Base-by-base conservation (phyloP, 768 basidiomycete genomes). In the Tricholoma terreum region DNA sequence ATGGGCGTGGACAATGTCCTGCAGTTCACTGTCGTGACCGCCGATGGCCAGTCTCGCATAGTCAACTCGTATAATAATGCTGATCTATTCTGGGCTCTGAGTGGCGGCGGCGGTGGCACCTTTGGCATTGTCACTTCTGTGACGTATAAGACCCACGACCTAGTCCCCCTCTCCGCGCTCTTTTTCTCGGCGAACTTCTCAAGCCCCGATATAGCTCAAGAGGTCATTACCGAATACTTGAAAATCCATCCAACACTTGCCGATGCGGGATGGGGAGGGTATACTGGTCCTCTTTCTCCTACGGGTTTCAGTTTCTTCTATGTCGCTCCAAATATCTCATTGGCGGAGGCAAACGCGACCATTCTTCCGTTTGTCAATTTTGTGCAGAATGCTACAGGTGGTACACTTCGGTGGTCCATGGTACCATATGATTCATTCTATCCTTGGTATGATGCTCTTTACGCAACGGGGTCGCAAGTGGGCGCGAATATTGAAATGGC, bases 21-120 rank as follows among this genome's bases (percentile, higher is more conserved):
- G 6, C 69, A 84, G 57, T 77, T 82, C 55, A 72, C 66, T 0
- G 59, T 80, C 1, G 77, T 84, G 1, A 76, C 72, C 7, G 70
- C 82, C 5, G 69, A 71, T 7, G 80, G 80, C 4, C 57, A 72
- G 11, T 63, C 71, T 35, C 61, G 79, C 52, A 73, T 62, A 3
- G 75, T 70, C 19, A 84, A 83, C 60, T 58, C 61, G 0, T 66
- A 74, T 61, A 68, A 72, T 38, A 68, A 82, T 57, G 12, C 67
- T 3, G 78, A 83, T 54, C 71, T 84, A 4, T 84, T 80, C 67
- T 84, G 79, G 77, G 81, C 83, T 0, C 61, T 84, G 51, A 72
- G 81, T 33, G 82, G 81, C 0, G 76, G 76, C 1, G 82, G 82
- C 0, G 81, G 80, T 4, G 74, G 77, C 11, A 82, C 78, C 0